A percentile compares a stretch with the other conserved stretches of the same genome.
These are phyloP conservation scores for Cynara cardunculus DNA, from an alignment of 129 eudicot genomes.

Conservation along the genomic window DNA sequence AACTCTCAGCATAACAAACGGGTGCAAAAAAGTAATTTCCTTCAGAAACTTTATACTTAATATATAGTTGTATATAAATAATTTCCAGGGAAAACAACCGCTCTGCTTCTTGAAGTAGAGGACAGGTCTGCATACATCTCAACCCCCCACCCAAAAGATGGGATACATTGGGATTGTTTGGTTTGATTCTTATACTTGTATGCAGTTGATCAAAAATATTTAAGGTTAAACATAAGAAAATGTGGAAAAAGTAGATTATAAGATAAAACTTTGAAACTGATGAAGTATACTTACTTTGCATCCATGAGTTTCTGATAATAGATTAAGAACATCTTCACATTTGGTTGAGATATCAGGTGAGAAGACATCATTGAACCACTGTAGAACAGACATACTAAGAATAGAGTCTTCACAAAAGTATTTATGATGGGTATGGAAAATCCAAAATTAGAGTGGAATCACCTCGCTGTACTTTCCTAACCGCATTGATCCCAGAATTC, in stretches of 20 bases:
- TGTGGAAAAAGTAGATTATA: too few relatives aligned
- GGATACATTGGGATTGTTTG: neutral
- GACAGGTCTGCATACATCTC: neutral
- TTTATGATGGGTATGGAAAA: neutral
- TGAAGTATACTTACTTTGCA: conserved; percentile 53
- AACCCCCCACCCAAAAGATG: neutral
- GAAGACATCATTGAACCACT: conserved; percentile 96
- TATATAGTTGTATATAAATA: neutral
- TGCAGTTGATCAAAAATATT: neutral
- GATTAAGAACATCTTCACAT: conserved; percentile 70
- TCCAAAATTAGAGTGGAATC: neutral
- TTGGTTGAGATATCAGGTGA: conserved; percentile 71
- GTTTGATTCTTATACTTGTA: neutral
- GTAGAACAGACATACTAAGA: conserved; percentile 19
- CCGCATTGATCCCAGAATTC: conserved; percentile 52
- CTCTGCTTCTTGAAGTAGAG: neutral
- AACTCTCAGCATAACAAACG: neutral
- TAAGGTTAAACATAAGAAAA: too few relatives aligned
- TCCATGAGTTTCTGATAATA: conserved; percentile 56
- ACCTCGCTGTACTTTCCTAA: conserved; percentile 94
- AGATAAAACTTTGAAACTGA: too few relatives aligned
- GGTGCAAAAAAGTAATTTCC: neutral
- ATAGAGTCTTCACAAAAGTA: neutral
- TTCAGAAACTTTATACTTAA: neutral
- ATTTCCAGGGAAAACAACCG: too few relatives aligned